Evolutionary conservation across 1,284 basidiomycete species (phyloP), one percentile per base, ranked within the genome.

Genomic region (Meripilus lineatus): DNA sequence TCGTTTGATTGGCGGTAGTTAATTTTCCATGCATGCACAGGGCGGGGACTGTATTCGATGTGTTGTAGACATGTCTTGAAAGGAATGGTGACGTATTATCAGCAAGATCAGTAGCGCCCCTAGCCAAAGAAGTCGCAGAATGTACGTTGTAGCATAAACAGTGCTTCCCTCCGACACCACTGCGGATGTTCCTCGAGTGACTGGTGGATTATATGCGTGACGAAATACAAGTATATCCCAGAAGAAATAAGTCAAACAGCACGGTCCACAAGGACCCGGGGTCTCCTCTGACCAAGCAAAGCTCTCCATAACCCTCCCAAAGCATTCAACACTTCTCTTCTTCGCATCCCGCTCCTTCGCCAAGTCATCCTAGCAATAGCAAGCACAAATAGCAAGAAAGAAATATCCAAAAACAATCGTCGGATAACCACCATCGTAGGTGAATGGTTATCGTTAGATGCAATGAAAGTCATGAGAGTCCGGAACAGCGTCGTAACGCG

Each of bases 11-110:
- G 18, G 47, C 39, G 11, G 41, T 17, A 8, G 28, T 37, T 10
- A 47, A 4, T 15, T 30, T 21, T n/a, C 22, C 33, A 40, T 42
- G 36, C 46, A 2, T 44, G 3, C 20, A 30, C 36, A 94, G 88
- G 69, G 68, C 44, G 93, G 93, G 21, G 80, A 93, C 48, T 97
- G 94, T 63, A 94, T 97, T 58, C 86, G 93, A 53, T 94, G 93
- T 53, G 85, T 95, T 20, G 86, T 90, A 32, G 79, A 89, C 59
- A 89, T 90, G 87, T 50, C 49, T 8, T 55, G 33, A 52, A 25
- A 26, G 42, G n/a, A n/a, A n/a, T n/a, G n/a, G n/a, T n/a, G n/a
- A n/a, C n/a, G n/a, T n/a, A n/a, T n/a, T n/a, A n/a, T n/a, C n/a
- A n/a, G n/a, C n/a, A n/a, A n/a, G n/a, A n/a, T n/a, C n/a, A n/a